Conservation (phyloP, 345 rosid genomes). For the Camelina laxa region DNA sequence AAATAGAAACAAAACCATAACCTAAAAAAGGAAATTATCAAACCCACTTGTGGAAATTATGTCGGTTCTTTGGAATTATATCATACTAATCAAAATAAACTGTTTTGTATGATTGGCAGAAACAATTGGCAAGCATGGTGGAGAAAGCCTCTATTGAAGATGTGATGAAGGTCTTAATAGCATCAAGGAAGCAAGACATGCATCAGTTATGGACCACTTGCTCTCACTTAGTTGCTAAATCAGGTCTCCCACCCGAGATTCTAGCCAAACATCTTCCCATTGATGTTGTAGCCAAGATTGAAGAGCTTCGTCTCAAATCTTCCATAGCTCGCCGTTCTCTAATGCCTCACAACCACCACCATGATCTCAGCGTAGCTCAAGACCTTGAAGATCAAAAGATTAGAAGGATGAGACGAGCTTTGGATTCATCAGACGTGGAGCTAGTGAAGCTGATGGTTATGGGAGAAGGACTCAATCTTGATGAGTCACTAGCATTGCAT, state of each 20-base stretch:
- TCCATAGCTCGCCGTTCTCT: slow-evolving; percentile 70
- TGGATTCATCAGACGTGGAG: slow-evolving; percentile 95
- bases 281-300: slow-evolving; percentile 90
- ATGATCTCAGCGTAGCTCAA: slow-evolving; percentile 59
- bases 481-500: slow-evolving; percentile 90
- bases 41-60: slow-evolving; percentile 21
- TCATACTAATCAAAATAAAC: slow-evolving; percentile 17
- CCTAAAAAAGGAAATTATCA: slow-evolving; percentile 36
- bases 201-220: slow-evolving; percentile 97
- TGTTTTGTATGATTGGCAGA: slow-evolving; percentile 52
- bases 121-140: slow-evolving; percentile 92
- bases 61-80: slow-evolving; percentile 27
- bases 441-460: slow-evolving; percentile 98
- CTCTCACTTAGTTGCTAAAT: slow-evolving; percentile 94
- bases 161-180: slow-evolving; percentile 93
- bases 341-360: slow-evolving; percentile 65
- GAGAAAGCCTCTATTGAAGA: slow-evolving; percentile 98
- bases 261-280: slow-evolving; percentile 89
- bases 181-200: slow-evolving; percentile 98
- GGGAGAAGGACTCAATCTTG: slow-evolving; percentile 99
- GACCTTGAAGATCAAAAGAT: slow-evolving; percentile 96
- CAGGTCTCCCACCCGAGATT: slow-evolving; percentile 92
- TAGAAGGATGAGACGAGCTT: slow-evolving; percentile 88
- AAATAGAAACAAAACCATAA: slow-evolving; percentile 18
- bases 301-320: slow-evolving; percentile 90